Percentiles rank a stretch among this genome's conserved stretches.
Evolutionary conservation across 2,329 filamentous ascomycete genomes (phyloP).

Genomic region (Scopulariopsis brevicaulis): DNA sequence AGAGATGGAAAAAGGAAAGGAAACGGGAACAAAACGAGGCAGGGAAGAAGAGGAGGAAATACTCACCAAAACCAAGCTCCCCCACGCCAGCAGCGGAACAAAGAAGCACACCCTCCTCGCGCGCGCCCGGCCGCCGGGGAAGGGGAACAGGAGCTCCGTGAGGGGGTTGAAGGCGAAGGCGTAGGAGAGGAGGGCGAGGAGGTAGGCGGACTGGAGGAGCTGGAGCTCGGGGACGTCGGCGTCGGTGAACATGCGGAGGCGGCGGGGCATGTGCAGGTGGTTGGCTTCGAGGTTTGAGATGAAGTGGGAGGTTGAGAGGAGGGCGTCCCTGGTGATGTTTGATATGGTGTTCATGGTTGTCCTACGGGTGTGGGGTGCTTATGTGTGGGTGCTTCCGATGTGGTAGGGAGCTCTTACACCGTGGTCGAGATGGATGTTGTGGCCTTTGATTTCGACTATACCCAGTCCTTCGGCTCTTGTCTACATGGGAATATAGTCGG

Average conservation of each 20-base stretch:
- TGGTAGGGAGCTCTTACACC: background rate
- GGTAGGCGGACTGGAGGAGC: background rate
- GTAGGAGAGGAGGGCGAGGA: background rate
- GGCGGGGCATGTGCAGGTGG: background rate
- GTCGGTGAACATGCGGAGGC: background rate
- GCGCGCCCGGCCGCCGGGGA: background rate
- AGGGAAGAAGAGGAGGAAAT: background rate
- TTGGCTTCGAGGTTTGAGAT: background rate
- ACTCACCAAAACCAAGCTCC: background rate
- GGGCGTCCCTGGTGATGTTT: background rate
- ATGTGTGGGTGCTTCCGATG: background rate
- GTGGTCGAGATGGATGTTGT: no score
- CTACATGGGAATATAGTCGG: no score
- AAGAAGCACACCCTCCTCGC: background rate
- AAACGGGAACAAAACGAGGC: no score
- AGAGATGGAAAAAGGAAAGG: no score
- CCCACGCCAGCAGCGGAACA: background rate
- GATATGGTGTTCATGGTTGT: background rate
- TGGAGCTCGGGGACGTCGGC: background rate
- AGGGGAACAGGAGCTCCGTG: background rate
- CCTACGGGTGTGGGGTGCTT: background rate
- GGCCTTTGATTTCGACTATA: no score
- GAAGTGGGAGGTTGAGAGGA: background rate
- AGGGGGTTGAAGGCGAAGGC: background rate
- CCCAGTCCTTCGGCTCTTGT: no score